These are phyloP conservation scores for maize (Zea mays) DNA, from an alignment of 176 grass and related monocot species.

Conservation along the genomic window Zm-B73-REFERENCE-NAM-5.0 NC_050103.1:149646001-149646500, in stretches of 20 bases:
- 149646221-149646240: neutral
- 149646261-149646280: neutral
- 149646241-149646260: conserved; percentile 12
- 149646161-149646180: conserved; percentile 82
- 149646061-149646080: conserved; percentile 80
- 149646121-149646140: conserved; percentile 86
- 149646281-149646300: conserved; percentile 22
- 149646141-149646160: conserved; percentile 85
- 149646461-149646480: conserved; percentile 74
- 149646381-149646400: neutral
- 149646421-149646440: neutral
- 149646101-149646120: conserved; percentile 95
- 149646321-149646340: neutral
- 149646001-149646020: conserved; percentile 95
- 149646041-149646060: conserved; percentile 92
- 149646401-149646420: neutral
- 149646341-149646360: conserved; percentile 19
- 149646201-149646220: conserved; percentile 58
- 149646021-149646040: conserved; percentile 93
- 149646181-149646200: conserved; percentile 95
- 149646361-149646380: neutral
- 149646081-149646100: conserved; percentile 67
- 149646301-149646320: neutral
- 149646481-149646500: conserved; percentile 91
- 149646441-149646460: conserved; percentile 1